Evolutionary conservation across 1,284 basidiomycete genomes (phyloP), one percentile per base, ranked within the genome.

Genomic region (Ganoderma multipileum): DNA sequence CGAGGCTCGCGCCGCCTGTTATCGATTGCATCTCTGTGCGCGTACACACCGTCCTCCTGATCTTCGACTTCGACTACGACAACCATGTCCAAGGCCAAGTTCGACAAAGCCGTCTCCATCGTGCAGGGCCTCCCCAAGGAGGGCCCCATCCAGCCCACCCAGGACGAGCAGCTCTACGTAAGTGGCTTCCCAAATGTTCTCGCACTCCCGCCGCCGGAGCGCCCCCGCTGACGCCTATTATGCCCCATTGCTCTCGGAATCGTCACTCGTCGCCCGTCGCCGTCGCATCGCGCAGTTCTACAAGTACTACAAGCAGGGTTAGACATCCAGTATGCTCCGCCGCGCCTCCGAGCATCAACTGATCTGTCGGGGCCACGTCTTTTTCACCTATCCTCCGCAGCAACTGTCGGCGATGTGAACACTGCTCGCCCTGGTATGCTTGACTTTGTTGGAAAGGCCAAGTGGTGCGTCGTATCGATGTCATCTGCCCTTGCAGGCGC

Each of bases 221-320:
- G 61, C 47, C 61, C 52, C 47, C 50, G 38, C 61, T 20, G 63
- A 60, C 58, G 58, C 58, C n/a, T 26, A 60, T 60, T 39, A 33
- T 55, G 23, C 36, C 28, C 26, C 47, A 26, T 36, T 52, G 26
- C 66, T 52, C 20, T 67, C 52, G 36, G 33, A 33, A 36, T 36
- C 20, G 44, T 6, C 30, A 18, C 38, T 41, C 12, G 6, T 38
- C 36, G 30, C 20, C 33, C 47, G 30, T 20, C 44, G 61, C 26
- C 61, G 44, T 47, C 61, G 30, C 20, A 38, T 36, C 44, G 14
- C 66, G 58, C 77, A 97, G 96, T 97, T 97, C 86, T 98, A 98
- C 86, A 88, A 87, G 76, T 89, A 92, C 80, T 98, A 86, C 87
- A 98, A 98, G 86, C 95, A 97, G 86, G 93, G 93, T 92, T 62